Evolutionary conservation across 805 yeast genomes (phyloP), one percentile per base, ranked within the genome.

Genomic region (Ogataea haglerorum): DNA sequence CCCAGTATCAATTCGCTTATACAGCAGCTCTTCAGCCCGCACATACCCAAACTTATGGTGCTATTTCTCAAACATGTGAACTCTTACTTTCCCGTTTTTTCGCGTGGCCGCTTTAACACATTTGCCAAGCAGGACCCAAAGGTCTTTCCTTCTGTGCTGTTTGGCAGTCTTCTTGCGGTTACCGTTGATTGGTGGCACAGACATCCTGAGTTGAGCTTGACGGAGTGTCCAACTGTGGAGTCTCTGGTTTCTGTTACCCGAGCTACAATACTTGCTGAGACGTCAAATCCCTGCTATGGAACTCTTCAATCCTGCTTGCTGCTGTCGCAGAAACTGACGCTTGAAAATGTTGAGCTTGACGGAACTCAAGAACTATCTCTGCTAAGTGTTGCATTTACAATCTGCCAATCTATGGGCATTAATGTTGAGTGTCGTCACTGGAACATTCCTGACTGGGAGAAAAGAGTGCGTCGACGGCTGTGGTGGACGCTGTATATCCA

Each of bases 401-500:
- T 48, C 28, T 35, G 31, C 13, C 52, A 48, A 15, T 34, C 46
- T 9, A 38, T 46, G 46, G 52, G 50, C 3, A 24, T 48, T 17
- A 46, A 48, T 19, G 45, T 46, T 10, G 33, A 48, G 25, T 43
- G 46, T 36, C 19, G 17, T 12, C 30, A 24, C 12, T 48, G 52
- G 52, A 17, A 10, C n/a, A 22, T 48, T 7, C 50, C 48, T 7
- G 30, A 22, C 8, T 48, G 50, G 48, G 52, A 48, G 30, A 48
- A 48, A 22, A 36, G 52, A 15, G 35, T 48, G 17, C 14, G 52
- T 8, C 33, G 41, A 27, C 34, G 50, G 13, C 31, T 48, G 14
- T 48, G 52, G 50, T 46, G 52, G 52, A 46, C 46, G 9, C 25
- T 46, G 1, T 48, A 37, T 16, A 31, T 48, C 18, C 50, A 48